Conservation (phyloP, 2,329 filamentous ascomycete genomes). For the Botrytis elliptica region DNA sequence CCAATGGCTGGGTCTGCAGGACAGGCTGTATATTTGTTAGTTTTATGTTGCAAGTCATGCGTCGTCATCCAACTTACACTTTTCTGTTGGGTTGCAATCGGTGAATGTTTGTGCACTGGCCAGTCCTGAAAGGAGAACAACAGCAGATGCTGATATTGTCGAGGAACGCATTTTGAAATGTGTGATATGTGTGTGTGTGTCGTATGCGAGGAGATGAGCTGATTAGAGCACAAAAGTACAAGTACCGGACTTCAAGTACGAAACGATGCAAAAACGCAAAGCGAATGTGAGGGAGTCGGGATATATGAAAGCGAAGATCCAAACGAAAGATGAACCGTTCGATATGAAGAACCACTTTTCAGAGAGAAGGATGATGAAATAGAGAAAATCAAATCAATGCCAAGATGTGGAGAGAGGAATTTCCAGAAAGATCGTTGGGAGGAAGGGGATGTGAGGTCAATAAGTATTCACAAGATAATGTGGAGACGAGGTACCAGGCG, state of each 20-base stretch:
- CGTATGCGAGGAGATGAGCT: neutral
- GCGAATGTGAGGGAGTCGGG: constrained; percentile 10
- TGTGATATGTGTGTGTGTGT: neutral
- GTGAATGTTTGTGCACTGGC: constrained; percentile 24
- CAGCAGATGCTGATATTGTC: constrained; percentile 26
- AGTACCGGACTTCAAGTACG: constrained; percentile 16
- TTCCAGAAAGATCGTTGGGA: neutral
- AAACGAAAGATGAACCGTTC: constrained; percentile 9
- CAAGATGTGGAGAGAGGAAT: constrained; percentile 15
- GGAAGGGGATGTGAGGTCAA: constrained; percentile 2
- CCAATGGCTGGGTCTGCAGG: constrained; percentile 46
- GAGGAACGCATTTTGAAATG: constrained; percentile 31
- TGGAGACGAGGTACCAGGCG: neutral
- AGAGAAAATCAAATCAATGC: constrained; percentile 1
- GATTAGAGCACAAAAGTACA: neutral
- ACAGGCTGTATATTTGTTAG: constrained; percentile 38
- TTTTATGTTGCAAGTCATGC: neutral
- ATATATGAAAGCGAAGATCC: neutral
- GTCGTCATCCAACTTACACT: constrained; percentile 16
- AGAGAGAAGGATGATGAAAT: constrained; percentile 9
- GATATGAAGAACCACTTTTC: constrained; percentile 7
- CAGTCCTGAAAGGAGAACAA: constrained; percentile 20
- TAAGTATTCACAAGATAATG: constrained; percentile 5
- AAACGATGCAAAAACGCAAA: neutral
- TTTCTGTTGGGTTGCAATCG: constrained; percentile 19